phyloP scores from a whole-genome alignment of 805 yeast genomes.

The Lachancea kluyveri region DNA sequence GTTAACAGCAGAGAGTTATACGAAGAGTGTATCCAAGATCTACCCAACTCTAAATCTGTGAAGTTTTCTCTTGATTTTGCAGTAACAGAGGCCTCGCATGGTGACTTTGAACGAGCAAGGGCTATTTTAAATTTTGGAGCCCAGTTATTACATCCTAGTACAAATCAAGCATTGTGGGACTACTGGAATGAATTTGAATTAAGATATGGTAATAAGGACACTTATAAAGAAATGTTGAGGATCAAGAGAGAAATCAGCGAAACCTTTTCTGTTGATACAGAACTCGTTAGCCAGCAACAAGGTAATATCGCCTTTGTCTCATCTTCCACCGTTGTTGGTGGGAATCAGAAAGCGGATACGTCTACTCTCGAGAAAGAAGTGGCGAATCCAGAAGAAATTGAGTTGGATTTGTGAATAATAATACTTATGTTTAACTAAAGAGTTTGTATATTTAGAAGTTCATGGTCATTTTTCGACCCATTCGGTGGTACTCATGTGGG shows the following conservation, averaged over 20 bases:
- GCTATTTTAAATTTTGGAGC: slow-evolving; percentile 53
- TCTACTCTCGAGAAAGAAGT: too few relatives aligned
- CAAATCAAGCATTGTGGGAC: slow-evolving; percentile 44
- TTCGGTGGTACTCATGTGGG: slow-evolving; percentile 89
- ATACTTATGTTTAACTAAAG: background rate
- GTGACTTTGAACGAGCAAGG: slow-evolving; percentile 57
- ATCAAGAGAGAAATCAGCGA: slow-evolving; percentile 40
- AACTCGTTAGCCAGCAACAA: slow-evolving; percentile 17
- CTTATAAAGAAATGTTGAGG: slow-evolving; percentile 69
- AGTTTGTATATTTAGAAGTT: too few relatives aligned
- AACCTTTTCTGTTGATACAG: slow-evolving; percentile 26
- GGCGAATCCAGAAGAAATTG: slow-evolving; percentile 55
- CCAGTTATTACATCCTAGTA: slow-evolving; percentile 33
- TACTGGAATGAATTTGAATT: slow-evolving; percentile 74
- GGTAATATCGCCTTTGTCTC: slow-evolving; percentile 41
- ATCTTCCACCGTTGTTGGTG: slow-evolving; percentile 34
- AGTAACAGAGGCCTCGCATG: slow-evolving; percentile 44
- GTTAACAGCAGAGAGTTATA: slow-evolving; percentile 42
- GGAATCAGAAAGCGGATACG: slow-evolving; percentile 29
- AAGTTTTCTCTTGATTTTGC: slow-evolving; percentile 49
- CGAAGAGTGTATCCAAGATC: slow-evolving; percentile 43
- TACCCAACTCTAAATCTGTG: slow-evolving; percentile 39
- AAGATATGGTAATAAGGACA: slow-evolving; percentile 59
- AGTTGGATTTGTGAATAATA: slow-evolving; percentile 43
- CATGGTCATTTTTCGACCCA: slow-evolving; percentile 70